Evolutionary conservation across 2,329 filamentous ascomycete species (phyloP), one percentile per base, ranked within the genome.

Genomic region (Cordyceps tenuipes): DNA sequence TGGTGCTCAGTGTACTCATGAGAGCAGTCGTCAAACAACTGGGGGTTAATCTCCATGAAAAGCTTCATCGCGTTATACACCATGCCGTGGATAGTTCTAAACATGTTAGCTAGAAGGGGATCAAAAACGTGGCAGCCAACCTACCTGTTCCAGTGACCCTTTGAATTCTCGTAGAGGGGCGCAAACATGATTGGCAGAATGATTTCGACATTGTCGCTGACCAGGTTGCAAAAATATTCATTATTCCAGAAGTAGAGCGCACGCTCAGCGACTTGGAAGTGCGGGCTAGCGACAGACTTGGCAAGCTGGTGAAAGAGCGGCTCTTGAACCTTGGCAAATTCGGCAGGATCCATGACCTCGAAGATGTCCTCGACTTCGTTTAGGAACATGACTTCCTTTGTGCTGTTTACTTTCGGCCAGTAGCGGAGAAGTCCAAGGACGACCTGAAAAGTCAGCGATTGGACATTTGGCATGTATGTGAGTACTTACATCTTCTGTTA

Each of bases 161-260:
- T 99, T 5, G 93, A 97, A 73, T 99, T 99, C 75, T 99, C 94
- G 68, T 97, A 99, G 34, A 99, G 81, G 2, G 94, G 93, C 29
- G 93, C 92, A 76, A 99, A 99, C 94, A 99, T 99, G 71, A 99
- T 99, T 3, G 94, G 94, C 49, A 99, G 80, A 68, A 99, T 99
- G 51, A 96, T 93, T 70, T 97, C 93, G 59, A 99, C 94, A 69
- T 99, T 99, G 76, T 99, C 94, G 78, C 92, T 97, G 66, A 99
- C 94, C 62, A 99, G 81, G 71, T 97, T 99, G 80, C 94, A 99
- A 77, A 99, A 99, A 74, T 99, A 99, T 74, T 99, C 94, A 71
- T 99, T 99, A 80, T 99, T 99, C 94, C 94, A 99, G 79, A 99
- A 99, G 77, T 99, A 99, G 31, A 99, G 82, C 5, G 94, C 94